A percentile compares a stretch with the other conserved stretches of the same genome.
Evolutionary conservation across 1,284 basidiomycete genomes (phyloP).

Genomic region (Ceratobasidium sp.): DNA sequence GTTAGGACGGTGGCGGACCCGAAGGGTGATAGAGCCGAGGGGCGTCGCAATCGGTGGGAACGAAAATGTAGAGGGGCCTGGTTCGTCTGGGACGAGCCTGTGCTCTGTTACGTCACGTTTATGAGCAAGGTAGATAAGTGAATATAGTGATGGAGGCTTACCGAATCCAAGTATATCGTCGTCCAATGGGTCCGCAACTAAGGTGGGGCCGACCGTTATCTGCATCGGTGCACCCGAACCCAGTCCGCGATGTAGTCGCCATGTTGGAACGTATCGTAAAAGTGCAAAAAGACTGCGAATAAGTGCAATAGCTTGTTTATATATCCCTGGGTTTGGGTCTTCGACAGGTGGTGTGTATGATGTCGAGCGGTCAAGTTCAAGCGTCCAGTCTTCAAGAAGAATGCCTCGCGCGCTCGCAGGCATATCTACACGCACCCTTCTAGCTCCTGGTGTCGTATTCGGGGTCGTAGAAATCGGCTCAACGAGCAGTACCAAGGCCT

Average conservation of each 20-base stretch:
- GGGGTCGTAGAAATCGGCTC: constrained; percentile 51
- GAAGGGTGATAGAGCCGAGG: constrained; percentile 68
- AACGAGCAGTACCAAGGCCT: constrained; percentile 73
- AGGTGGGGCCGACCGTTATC: constrained; percentile 39
- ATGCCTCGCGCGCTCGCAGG: constrained; percentile 73
- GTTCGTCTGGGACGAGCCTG: constrained; percentile 57
- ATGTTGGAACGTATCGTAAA: constrained; percentile 74
- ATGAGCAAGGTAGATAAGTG: neutral
- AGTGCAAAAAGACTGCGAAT: constrained; percentile 79
- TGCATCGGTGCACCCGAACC: constrained; percentile 51
- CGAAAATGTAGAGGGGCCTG: constrained; percentile 60
- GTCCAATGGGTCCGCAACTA: constrained; percentile 11
- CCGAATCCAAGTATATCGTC: constrained; percentile 43
- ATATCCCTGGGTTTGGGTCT: constrained; percentile 60
- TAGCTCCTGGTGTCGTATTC: neutral
- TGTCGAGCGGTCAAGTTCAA: constrained; percentile 59
- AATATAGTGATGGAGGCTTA: constrained; percentile 20
- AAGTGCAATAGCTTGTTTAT: constrained; percentile 81
- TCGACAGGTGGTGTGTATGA: constrained; percentile 42
- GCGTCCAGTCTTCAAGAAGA: constrained; percentile 76
- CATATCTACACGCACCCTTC: constrained; percentile 51
- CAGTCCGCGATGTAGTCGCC: constrained; percentile 73
- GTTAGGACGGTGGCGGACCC: constrained; percentile 68
- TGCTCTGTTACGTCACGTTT: constrained; percentile 52
- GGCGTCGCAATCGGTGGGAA: constrained; percentile 75